Evolutionary conservation across 148 eudicot species (phyloP), one percentile per base, ranked within the genome.

Genomic region (Diospyros lotus): DNA sequence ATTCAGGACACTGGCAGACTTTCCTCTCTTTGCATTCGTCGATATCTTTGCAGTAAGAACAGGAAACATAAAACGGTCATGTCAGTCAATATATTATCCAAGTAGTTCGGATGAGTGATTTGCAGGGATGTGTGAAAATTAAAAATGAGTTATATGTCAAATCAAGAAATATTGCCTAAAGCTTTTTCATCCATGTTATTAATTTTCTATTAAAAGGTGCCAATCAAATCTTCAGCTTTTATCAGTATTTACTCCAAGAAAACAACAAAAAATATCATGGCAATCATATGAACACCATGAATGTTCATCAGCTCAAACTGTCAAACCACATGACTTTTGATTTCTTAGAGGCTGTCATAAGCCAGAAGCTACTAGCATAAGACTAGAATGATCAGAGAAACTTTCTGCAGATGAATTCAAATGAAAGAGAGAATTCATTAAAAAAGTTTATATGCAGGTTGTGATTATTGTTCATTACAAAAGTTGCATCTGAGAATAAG

Each of bases 1-100:
- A 95, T 78, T 92, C 92, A 55, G 94, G 69, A 78, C 98, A 95
- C 78, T 92, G 96, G 60, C 98, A 92, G 1, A 92, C 94, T 83
- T 76, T 87, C 88, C 81, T 90, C 73, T 89, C 98, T 78, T 84
- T 90, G 86, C 97, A 92, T 84, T 95, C 98, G 74, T 92, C 93
- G 70, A 89, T 72, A 82, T 96, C 98, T 95, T 89, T 51, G 38
- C 9, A 69, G 45, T 46, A 55, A 71, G 63, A 65, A 74, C 44
- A 66, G 44, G 8, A 12, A 43, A 50, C 2, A 77, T 5, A 63
- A 48, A 2, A 69, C 6, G 68, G 50, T 10, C 13, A 68, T 39
- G 9, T 5, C 38, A 58, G 39, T 48, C 71, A 78, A 67, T 61
- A 75, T 54, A 4, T 41, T 52, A 39, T 51, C 69, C 44, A 51